Percentiles rank a stretch among this genome's conserved stretches.
Conservation (phyloP, 805 yeast species). For the Candida golubevii region DNA sequence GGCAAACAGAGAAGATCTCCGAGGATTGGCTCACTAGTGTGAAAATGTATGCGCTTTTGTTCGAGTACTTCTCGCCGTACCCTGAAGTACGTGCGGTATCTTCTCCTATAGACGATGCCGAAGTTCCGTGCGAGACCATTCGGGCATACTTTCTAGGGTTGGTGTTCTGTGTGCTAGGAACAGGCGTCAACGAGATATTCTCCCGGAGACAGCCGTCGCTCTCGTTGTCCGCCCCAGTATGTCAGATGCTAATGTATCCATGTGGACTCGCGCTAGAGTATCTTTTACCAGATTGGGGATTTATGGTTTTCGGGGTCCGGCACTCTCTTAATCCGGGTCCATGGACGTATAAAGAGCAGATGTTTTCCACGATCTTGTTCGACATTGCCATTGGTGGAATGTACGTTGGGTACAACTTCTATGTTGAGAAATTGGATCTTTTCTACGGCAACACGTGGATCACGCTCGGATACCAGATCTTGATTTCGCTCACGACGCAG, state of each 20-base stretch:
- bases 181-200: constrained; percentile 57
- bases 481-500: constrained; percentile 53
- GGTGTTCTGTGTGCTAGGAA: constrained; percentile 46
- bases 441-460: constrained; percentile 40
- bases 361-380: constrained; percentile 3
- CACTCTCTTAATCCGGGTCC: constrained; percentile 4
- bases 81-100: constrained; percentile 65
- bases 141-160: constrained; percentile 49
- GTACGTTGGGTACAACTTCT: constrained; percentile 52
- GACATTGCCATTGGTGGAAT: constrained; percentile 20
- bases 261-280: constrained; percentile 48
- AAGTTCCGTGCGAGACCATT: constrained; percentile 47
- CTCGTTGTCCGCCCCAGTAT: constrained; percentile 45
- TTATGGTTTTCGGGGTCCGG: neutral
- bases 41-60: constrained; percentile 6
- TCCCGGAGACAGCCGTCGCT: constrained; percentile 53
- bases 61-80: constrained; percentile 41
- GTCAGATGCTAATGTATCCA: constrained; percentile 59
- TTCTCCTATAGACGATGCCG: constrained; percentile 47
- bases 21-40: neutral
- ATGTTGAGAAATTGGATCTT: constrained; percentile 38
- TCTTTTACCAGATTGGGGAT: constrained; percentile 30
- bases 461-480: constrained; percentile 51
- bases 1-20: too few relatives aligned
- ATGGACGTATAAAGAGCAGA: constrained; percentile 7